Percentiles rank a stretch among this genome's conserved stretches.
Evolutionary conservation across 2,329 filamentous ascomycete genomes (phyloP).

Genomic region (Colletotrichum lini): DNA sequence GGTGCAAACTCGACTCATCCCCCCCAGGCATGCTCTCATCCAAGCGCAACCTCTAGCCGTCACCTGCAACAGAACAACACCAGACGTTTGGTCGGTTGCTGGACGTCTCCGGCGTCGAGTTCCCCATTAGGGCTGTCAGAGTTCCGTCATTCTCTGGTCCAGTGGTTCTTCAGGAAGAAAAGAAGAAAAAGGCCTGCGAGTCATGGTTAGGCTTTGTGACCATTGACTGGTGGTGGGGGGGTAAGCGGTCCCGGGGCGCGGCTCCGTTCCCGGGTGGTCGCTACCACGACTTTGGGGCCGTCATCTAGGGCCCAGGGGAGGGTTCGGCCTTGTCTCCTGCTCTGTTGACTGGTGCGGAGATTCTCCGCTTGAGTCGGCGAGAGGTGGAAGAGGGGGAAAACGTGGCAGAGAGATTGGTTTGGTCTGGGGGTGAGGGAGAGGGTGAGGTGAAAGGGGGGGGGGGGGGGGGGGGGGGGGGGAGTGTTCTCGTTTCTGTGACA

Average conservation of each 20-base stretch:
- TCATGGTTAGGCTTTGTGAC: slow-evolving; percentile 25
- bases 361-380: slow-evolving; percentile 37
- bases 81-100: slow-evolving; percentile 9
- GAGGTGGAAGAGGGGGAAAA: slow-evolving; percentile 13
- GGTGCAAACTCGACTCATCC: neutral
- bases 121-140: slow-evolving; percentile 15
- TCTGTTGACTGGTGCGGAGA: slow-evolving; percentile 31
- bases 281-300: slow-evolving; percentile 40
- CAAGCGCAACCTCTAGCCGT: slow-evolving; percentile 19
- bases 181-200: slow-evolving; percentile 16
- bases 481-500: slow-evolving; percentile 38
- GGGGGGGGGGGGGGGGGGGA: neutral
- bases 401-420: slow-evolving; percentile 39
- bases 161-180: neutral
- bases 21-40: neutral
- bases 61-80: neutral
- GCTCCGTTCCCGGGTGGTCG: slow-evolving; percentile 36
- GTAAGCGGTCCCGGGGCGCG: slow-evolving; percentile 28
- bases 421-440: slow-evolving; percentile 9
- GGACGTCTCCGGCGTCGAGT: slow-evolving; percentile 16
- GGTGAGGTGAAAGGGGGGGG: neutral
- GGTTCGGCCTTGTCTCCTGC: slow-evolving; percentile 23
- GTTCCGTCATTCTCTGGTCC: slow-evolving; percentile 18
- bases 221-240: neutral
- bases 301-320: neutral